These are phyloP conservation scores for Groenewaldozyma tartarivorans DNA, from an alignment of 805 yeast species.

Conservation along the genomic window DNA sequence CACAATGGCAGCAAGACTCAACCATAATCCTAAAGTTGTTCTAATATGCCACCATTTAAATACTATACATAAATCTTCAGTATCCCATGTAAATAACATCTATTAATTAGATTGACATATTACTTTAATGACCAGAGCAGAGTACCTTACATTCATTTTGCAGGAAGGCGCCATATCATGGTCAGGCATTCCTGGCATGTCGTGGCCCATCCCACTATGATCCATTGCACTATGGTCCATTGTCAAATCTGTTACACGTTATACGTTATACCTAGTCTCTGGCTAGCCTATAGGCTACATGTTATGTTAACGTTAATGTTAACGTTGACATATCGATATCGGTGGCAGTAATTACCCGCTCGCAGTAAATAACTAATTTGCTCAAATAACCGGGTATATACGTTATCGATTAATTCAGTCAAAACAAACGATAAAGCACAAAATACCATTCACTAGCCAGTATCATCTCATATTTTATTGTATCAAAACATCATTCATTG, in stretches of 20 bases:
- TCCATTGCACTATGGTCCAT: conserved; percentile 17
- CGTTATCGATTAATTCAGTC: too few species aligned
- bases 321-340: too few species aligned
- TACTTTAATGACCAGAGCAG: not conserved
- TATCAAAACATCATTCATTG: too few species aligned
- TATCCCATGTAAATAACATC: conserved; percentile 76
- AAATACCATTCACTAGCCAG: too few species aligned
- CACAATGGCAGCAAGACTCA: conserved; percentile 42
- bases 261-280: too few species aligned
- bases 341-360: too few species aligned
- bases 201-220: conserved; percentile 8
- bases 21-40: conserved; percentile 39
- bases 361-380: too few species aligned
- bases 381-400: too few species aligned
- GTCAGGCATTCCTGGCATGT: conserved; percentile 8
- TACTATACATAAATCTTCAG: conserved; percentile 61
- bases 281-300: too few species aligned
- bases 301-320: too few species aligned
- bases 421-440: too few species aligned
- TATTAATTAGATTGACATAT: conserved; percentile 4
- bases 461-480: too few species aligned
- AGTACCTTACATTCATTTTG: conserved; percentile 16
- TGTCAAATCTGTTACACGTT: conserved; percentile 1
- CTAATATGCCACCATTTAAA: conserved; percentile 75
- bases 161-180: conserved; percentile 14